Conservation (phyloP, 768 basidiomycete species). For the Boletus subcaerulescens region DNA sequence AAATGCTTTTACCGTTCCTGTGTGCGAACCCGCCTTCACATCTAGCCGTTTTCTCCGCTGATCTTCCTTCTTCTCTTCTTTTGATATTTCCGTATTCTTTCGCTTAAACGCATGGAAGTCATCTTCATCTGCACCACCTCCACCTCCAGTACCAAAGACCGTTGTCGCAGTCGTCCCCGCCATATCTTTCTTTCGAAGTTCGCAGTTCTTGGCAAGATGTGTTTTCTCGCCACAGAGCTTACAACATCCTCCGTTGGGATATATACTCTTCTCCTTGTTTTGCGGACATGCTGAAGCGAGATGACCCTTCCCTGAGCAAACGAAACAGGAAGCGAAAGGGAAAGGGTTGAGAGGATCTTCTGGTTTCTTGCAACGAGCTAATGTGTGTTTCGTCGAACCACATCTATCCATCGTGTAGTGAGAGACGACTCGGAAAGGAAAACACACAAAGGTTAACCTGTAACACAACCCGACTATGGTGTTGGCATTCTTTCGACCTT, state of each 20-base stretch:
- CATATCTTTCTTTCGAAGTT: conserved; percentile 55
- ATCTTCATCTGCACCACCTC: conserved; percentile 87
- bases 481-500: conserved; percentile 25
- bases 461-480: conserved; percentile 61
- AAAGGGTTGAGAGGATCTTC: conserved; percentile 61
- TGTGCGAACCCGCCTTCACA: conserved; percentile 43
- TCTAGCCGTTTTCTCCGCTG: conserved; percentile 41
- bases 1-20: conserved; percentile 38
- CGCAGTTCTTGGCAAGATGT: conserved; percentile 85
- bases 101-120: conserved; percentile 86
- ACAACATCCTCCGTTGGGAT: conserved; percentile 88
- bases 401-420: conserved; percentile 50
- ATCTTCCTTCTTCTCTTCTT: conserved; percentile 51
- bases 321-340: conserved; percentile 90
- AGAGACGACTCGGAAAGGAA: neutral
- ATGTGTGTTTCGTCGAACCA: conserved; percentile 72
- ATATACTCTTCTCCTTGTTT: conserved; percentile 78
- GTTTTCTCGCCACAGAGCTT: conserved; percentile 84
- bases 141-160: conserved; percentile 36
- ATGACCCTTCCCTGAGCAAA: conserved; percentile 83
- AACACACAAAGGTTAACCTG: conserved; percentile 47
- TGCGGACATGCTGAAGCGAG: conserved; percentile 79
- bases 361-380: conserved; percentile 74
- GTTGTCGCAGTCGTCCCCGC: conserved; percentile 22
- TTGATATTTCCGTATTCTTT: conserved; percentile 55